Conservation (phyloP, 1,284 basidiomycete species). For the Rhizopogon parksii region DNA sequence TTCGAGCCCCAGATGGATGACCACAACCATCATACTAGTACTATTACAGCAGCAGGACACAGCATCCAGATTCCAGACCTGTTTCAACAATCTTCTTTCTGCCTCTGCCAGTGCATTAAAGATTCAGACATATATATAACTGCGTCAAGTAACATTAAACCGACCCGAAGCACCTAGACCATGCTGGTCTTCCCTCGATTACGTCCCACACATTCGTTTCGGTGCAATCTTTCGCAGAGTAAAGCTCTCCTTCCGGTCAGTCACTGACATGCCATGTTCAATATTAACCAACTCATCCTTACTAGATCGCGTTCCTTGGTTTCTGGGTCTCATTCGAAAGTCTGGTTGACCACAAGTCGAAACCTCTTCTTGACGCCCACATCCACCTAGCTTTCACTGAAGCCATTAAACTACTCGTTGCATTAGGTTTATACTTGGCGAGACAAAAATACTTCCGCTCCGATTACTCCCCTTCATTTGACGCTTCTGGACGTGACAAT, state of each 20-base stretch:
- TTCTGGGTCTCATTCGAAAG: neutral
- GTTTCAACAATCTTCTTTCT: constrained; percentile 9
- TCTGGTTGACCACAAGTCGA: neutral
- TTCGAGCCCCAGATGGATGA: no score
- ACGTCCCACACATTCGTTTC: neutral
- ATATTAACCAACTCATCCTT: neutral
- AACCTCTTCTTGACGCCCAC: neutral
- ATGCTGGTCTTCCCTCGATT: neutral
- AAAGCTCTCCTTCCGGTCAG: neutral
- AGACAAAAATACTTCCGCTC: neutral
- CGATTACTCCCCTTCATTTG: neutral
- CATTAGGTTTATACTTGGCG: neutral
- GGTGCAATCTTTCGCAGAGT: neutral
- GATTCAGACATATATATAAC: constrained; percentile 7
- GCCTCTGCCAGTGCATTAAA: constrained; percentile 8
- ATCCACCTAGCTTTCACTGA: neutral
- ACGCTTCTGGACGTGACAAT: neutral
- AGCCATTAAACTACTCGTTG: neutral
- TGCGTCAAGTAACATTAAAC: neutral
- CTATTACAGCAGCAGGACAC: no score
- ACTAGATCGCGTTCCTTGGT: neutral
- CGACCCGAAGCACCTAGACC: neutral
- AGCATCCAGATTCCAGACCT: no score
- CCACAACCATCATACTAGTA: no score
- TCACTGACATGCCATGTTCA: neutral